Evolutionary conservation across 768 basidiomycete genomes (phyloP).

Genomic region (Lactarius vividus): DNA sequence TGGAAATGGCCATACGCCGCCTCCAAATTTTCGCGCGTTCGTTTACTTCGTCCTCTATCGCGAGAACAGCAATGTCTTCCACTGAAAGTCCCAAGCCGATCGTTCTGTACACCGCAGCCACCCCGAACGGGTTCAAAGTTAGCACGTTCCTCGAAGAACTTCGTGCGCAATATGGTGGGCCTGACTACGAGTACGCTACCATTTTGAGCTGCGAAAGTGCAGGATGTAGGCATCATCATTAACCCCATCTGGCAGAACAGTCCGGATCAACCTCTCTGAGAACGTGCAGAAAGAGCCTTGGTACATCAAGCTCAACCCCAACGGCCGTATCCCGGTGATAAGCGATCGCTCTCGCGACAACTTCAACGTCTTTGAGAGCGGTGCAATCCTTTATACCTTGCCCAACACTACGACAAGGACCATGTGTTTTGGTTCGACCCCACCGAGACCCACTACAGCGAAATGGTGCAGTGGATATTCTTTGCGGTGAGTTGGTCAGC

Average conservation of each 20-base stretch:
- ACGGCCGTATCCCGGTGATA: constrained; percentile 68
- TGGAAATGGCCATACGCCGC: background rate
- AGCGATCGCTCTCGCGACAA: constrained; percentile 58
- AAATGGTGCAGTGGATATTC: constrained; percentile 80
- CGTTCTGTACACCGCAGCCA: constrained; percentile 38
- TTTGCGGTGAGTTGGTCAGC: constrained; percentile 52
- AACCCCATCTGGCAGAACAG: constrained; percentile 38
- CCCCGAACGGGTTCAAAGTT: constrained; percentile 56
- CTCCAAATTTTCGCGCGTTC: background rate
- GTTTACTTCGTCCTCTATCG: background rate
- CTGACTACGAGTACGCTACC: constrained; percentile 48
- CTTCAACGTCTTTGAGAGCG: constrained; percentile 72
- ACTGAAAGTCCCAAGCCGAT: constrained; percentile 25
- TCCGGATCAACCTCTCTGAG: constrained; percentile 55
- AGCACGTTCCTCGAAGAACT: constrained; percentile 63
- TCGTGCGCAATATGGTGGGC: constrained; percentile 36
- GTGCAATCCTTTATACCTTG: constrained; percentile 84
- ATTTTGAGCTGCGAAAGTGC: background rate
- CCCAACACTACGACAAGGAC: constrained; percentile 78
- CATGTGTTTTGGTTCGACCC: constrained; percentile 64
- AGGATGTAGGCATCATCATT: background rate
- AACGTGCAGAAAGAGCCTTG: constrained; percentile 80
- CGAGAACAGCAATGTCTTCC: constrained; percentile 12
- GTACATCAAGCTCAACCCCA: constrained; percentile 75
- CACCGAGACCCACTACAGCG: constrained; percentile 54